A percentile compares a stretch with the other conserved stretches of the same genome.
phyloP scores from a whole-genome alignment of 2,329 filamentous ascomycete genomes.

The Aschersonia sp. region DNA sequence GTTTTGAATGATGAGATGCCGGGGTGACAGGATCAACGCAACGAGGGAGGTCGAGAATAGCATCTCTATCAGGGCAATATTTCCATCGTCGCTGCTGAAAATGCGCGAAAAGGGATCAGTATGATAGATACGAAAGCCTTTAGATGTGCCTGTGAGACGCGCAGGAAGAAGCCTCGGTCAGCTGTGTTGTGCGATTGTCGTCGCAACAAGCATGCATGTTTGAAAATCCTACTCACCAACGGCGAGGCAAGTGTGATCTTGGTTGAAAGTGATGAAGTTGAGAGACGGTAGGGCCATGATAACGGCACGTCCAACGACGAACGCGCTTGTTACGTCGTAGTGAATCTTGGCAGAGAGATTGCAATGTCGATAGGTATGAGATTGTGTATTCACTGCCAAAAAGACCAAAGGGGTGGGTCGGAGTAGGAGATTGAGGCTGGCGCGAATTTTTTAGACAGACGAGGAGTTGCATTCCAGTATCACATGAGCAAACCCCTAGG shows the following conservation, averaged over 20 bases:
- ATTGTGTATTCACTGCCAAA: too few relatives aligned
- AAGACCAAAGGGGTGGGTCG: too few relatives aligned
- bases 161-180: neutral
- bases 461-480: too few relatives aligned
- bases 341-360: too few relatives aligned
- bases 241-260: constrained; percentile 94
- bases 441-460: too few relatives aligned
- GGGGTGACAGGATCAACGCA: constrained; percentile 79
- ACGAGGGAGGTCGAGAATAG: constrained; percentile 96
- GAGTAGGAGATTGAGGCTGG: too few relatives aligned
- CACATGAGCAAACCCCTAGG: too few relatives aligned
- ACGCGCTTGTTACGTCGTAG: neutral
- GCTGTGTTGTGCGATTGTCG: neutral
- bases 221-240: constrained; percentile 49
- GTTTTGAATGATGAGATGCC: constrained; percentile 90
- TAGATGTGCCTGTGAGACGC: constrained; percentile 57
- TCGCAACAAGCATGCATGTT: neutral
- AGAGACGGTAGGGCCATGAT: constrained; percentile 58
- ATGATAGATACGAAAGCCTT: constrained; percentile 90
- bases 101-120: constrained; percentile 93
- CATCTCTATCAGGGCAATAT: constrained; percentile 96
- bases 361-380: too few relatives aligned
- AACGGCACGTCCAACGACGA: constrained; percentile 4
- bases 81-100: constrained; percentile 86
- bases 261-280: constrained; percentile 98